A percentile compares a stretch with the other conserved stretches of the same genome.
Evolutionary conservation across 352 stramenopile species (phyloP).

Genomic region (Lagenidium giganteum): DNA sequence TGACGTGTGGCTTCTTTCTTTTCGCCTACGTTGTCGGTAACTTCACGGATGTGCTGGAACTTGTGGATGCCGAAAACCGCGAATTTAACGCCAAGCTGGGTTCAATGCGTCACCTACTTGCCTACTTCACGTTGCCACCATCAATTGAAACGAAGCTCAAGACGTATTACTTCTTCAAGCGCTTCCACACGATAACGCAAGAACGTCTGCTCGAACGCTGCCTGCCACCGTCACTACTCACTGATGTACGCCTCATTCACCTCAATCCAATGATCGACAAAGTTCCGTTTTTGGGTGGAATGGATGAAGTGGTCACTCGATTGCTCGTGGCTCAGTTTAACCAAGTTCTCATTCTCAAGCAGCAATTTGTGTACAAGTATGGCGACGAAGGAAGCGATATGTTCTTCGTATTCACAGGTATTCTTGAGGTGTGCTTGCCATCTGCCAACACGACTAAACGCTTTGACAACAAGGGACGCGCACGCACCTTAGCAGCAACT

Average conservation of each 20-base stretch:
- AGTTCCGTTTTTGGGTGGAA: constrained; percentile 40
- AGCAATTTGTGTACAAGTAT: constrained; percentile 36
- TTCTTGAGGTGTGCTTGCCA: constrained; percentile 30
- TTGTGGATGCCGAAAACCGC: constrained; percentile 39
- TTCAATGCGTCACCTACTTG: constrained; percentile 29
- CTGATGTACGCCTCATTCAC: constrained; percentile 43
- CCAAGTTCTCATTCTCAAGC: constrained; percentile 31
- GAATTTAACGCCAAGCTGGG: constrained; percentile 45
- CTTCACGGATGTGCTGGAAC: constrained; percentile 38
- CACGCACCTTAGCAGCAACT: background rate
- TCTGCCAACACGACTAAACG: too few species aligned
- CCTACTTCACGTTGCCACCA: constrained; percentile 32
- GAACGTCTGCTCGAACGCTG: constrained; percentile 37
- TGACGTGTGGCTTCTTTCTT: constrained; percentile 37
- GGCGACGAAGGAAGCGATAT: constrained; percentile 51
- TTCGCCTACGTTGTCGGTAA: constrained; percentile 44
- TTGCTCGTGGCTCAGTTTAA: constrained; percentile 48
- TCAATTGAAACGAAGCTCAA: constrained; percentile 32
- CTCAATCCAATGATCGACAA: constrained; percentile 48
- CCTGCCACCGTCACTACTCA: constrained; percentile 43
- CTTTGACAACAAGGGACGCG: background rate
- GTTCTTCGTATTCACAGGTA: constrained; percentile 52
- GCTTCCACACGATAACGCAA: constrained; percentile 51
- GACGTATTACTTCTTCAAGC: constrained; percentile 46
- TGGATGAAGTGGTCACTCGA: constrained; percentile 40